Base-by-base conservation (phyloP, 352 stramenopile species). In the Thraustochytrium sp. region DNA sequence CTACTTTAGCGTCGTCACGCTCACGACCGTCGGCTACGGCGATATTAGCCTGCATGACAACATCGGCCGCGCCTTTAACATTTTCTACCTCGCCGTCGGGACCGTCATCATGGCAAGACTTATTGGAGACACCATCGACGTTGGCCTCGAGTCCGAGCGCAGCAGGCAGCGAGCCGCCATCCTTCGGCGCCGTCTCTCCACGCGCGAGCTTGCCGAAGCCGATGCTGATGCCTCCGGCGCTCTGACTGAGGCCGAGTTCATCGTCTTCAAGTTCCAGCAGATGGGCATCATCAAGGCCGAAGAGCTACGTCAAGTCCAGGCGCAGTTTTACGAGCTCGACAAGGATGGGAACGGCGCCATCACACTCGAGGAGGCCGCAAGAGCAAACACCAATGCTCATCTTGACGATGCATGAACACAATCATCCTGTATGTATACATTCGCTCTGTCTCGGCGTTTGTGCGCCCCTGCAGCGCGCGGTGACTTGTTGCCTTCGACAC, bases 1-100 rank as follows among this genome's bases (percentile, higher is more conserved):
- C 61, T 97, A 97, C 78, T 97, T 96, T 87, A 90, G 89, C 18
- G 85, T 96, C 62, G 93, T 97, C 44, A 96, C 92, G 0, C 87
- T 97, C 42, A 97, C 93, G 21, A 96, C 91, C 5, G 89, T 95
- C 4, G 92, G 92, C 36, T 96, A 94, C 85, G 92, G 90, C 2
- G 92, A 96, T 85, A 78, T 93, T 18, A 89, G 85, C 2, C 91
- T 93, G n/a, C 90, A 88, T 46, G 91, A 86, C 5, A 21, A 90
- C 46, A 77, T 49, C 18, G 89, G 88, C 0, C 89, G 90, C 64
- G 86, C 95, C 49, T 96, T 92, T 76, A 89, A 90, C 51, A 93
- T 97, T 40, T 89, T 97, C 38, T 96, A 95, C 73, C 63, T 93
- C 8, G 40, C 59, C 40, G 88, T 89, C 5, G 72, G 91, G n/a